phyloP scores from a whole-genome alignment of 164 flowering plant genomes.

The Vitis rotundifolia region DNA sequence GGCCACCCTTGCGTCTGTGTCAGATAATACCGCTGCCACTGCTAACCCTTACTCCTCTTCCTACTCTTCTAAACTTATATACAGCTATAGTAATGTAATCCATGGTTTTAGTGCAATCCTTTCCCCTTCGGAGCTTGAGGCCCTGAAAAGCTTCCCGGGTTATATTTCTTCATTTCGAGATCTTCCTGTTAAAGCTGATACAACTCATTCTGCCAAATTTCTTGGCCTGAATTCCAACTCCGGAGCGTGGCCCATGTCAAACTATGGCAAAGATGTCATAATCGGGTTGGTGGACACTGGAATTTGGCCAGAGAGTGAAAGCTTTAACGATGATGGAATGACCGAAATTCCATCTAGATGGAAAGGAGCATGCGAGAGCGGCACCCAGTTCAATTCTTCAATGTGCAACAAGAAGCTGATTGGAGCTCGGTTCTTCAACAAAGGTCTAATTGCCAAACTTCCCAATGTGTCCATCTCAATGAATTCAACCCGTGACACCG shows the following conservation, averaged over 20 bases:
- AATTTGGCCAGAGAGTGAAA: slow-evolving; percentile 79
- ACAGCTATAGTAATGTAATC: slow-evolving; percentile 46
- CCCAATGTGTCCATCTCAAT: slow-evolving; percentile 44
- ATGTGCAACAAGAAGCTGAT: slow-evolving; percentile 74
- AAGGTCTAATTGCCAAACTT: slow-evolving; percentile 37
- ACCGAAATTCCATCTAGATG: slow-evolving; percentile 53
- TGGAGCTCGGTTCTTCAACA: slow-evolving; percentile 71
- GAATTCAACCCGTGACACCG: slow-evolving; percentile 66
- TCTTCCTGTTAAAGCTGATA: slow-evolving; percentile 36
- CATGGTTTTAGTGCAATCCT: slow-evolving; percentile 68
- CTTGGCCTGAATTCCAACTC: slow-evolving; percentile 41
- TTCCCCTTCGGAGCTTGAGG: slow-evolving; percentile 39
- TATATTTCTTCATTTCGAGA: slow-evolving; percentile 47
- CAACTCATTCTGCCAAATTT: slow-evolving; percentile 59
- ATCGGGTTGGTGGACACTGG: slow-evolving; percentile 76
- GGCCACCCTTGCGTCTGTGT: slow-evolving; percentile 35
- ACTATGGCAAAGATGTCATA: slow-evolving; percentile 55
- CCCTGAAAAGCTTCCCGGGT: slow-evolving; percentile 43
- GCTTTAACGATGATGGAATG: slow-evolving; percentile 62
- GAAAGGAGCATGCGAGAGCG: slow-evolving; percentile 62
- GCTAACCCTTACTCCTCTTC: neutral
- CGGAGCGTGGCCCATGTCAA: slow-evolving; percentile 52
- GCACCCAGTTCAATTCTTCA: slow-evolving; percentile 51
- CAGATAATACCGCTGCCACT: neutral
- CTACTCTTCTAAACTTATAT: slow-evolving; percentile 33